A percentile compares a stretch with the other conserved stretches of the same genome.
phyloP scores from a whole-genome alignment of 495 filamentous ascomycete species.

The Penicillium pulvis region DNA sequence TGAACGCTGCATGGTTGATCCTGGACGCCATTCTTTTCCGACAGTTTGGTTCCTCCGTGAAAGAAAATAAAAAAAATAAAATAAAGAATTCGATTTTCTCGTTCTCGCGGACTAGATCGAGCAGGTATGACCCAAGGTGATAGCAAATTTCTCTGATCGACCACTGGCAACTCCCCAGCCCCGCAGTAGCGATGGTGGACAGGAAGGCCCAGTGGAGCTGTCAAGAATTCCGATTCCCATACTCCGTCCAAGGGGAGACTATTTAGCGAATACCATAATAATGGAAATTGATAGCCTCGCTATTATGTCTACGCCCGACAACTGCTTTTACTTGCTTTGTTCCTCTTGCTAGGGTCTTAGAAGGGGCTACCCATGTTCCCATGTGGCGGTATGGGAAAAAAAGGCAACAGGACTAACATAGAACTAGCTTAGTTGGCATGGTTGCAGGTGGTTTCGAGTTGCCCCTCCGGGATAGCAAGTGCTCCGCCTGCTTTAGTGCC shows the following conservation, averaged over 20 bases:
- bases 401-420: neutral
- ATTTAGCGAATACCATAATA: neutral
- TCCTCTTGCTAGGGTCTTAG: neutral
- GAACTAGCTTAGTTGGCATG: neutral
- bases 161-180: constrained; percentile 17
- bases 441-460: neutral
- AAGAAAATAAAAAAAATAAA: neutral
- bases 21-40: constrained; percentile 7
- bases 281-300: constrained; percentile 8
- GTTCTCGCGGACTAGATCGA: constrained; percentile 10
- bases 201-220: constrained; percentile 16
- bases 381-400: neutral
- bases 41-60: constrained; percentile 1
- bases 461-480: constrained; percentile 9
- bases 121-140: constrained; percentile 1
- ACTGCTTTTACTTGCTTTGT: neutral
- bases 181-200: constrained; percentile 16
- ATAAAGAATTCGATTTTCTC: neutral
- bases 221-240: constrained; percentile 8
- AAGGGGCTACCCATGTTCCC: neutral
- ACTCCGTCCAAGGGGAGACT: neutral
- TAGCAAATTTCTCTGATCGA: constrained; percentile 15
- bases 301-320: neutral
- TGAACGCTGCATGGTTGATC: constrained; percentile 12
- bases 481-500: neutral